Conservation (phyloP, 441 rosid genomes). For the Brassica balearica region DNA sequence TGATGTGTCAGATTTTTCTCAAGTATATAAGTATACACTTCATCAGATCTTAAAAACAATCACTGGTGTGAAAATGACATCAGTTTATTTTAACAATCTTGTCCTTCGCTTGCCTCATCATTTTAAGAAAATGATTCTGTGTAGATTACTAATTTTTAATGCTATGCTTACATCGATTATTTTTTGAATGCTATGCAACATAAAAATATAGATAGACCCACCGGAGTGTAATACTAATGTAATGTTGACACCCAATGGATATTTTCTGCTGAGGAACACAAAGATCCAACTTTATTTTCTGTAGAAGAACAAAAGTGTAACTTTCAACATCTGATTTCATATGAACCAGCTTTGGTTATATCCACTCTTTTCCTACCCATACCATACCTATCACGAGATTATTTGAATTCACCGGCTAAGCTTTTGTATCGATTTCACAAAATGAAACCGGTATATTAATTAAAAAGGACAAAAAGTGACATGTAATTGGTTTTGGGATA, state of each 20-base stretch:
- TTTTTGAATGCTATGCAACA: slow-evolving; percentile 7
- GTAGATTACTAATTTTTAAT: too few relatives aligned
- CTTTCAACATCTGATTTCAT: slow-evolving; percentile 73
- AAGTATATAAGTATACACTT: slow-evolving; percentile 35
- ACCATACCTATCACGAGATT: slow-evolving; percentile 64
- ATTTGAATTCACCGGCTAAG: slow-evolving; percentile 19
- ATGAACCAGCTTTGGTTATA: slow-evolving; percentile 76
- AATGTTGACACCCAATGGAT: neutral
- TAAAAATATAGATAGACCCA: neutral
- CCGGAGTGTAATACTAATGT: neutral
- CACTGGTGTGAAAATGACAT: slow-evolving; percentile 47
- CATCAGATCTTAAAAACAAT: slow-evolving; percentile 43
- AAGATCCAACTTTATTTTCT: neutral
- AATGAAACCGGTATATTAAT: neutral
- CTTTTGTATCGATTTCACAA: slow-evolving; percentile 3
- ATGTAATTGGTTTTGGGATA: slow-evolving; percentile 26
- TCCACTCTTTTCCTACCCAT: slow-evolving; percentile 79
- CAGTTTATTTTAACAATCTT: slow-evolving; percentile 37
- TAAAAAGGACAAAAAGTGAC: slow-evolving; percentile 14
- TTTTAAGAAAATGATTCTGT: slow-evolving; percentile 17
- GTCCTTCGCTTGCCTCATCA: slow-evolving; percentile 34
- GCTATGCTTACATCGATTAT: too few relatives aligned
- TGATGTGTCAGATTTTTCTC: slow-evolving; percentile 43
- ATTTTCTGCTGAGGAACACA: neutral
- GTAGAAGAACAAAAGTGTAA: slow-evolving; percentile 12